Conservation (phyloP, 2,329 filamentous ascomycete genomes). For the Metarhizium album region DNA sequence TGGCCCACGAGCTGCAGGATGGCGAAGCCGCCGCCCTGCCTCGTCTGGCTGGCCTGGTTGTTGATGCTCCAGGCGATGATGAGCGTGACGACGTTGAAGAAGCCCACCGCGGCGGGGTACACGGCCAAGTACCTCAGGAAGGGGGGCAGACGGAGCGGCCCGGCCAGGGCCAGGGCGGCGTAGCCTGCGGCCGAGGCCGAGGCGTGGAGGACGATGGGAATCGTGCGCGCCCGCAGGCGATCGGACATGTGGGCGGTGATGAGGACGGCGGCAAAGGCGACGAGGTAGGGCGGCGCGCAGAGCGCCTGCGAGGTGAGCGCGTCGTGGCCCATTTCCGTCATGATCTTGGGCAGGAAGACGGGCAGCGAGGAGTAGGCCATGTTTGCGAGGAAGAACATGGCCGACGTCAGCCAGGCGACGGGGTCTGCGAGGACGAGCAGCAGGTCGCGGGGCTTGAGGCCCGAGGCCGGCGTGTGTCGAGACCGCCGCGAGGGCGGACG, state of each 20-base stretch:
- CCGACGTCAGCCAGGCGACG: constrained; percentile 55
- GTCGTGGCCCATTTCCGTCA: constrained; percentile 65
- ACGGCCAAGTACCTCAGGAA: constrained; percentile 60
- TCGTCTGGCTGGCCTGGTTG: constrained; percentile 60
- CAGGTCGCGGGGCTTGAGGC: constrained; percentile 46
- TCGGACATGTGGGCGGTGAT: constrained; percentile 65
- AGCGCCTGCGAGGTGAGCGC: constrained; percentile 62
- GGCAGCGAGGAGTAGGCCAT: constrained; percentile 82
- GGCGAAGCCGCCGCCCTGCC: constrained; percentile 66
- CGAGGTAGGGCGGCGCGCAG: constrained; percentile 69
- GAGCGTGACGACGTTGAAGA: constrained; percentile 75
- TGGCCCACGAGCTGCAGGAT: constrained; percentile 75
- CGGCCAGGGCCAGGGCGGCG: constrained; percentile 48
- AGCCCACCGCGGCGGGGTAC: constrained; percentile 68
- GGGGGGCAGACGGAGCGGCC: constrained; percentile 30
- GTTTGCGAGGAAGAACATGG: constrained; percentile 82
- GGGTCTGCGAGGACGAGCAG: constrained; percentile 30
- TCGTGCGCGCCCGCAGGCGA: constrained; percentile 47
- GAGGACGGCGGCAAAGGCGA: constrained; percentile 63
- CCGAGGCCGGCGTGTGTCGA: constrained; percentile 12
- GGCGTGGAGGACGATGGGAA: constrained; percentile 59
- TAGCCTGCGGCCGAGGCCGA: constrained; percentile 53
- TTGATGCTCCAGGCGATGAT: constrained; percentile 85
- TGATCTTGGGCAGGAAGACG: constrained; percentile 75
- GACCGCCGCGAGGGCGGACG: neutral